Evolutionary conservation across 2,329 filamentous ascomycete genomes (phyloP).

Genomic region (Mycosphaerella sp.): DNA sequence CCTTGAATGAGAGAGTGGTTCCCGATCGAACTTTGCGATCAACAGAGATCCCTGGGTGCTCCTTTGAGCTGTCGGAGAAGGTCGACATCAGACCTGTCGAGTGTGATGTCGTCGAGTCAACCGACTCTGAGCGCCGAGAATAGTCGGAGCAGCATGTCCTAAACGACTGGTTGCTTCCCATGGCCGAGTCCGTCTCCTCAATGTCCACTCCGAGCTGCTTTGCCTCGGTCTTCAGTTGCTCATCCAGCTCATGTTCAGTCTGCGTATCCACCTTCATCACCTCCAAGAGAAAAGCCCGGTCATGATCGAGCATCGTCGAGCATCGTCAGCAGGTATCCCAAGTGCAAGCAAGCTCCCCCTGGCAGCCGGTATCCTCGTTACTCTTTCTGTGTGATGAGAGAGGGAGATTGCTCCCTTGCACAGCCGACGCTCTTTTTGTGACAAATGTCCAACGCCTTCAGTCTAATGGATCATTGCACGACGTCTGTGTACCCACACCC

Average conservation of each 20-base stretch:
- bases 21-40: constrained; percentile 16
- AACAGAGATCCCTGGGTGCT: constrained; percentile 14
- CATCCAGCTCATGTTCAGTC: constrained; percentile 29
- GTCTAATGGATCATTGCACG: not conserved
- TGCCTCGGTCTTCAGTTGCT: constrained; percentile 24
- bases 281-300: constrained; percentile 26
- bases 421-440: not conserved
- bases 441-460: not conserved
- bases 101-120: constrained; percentile 30
- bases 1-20: constrained; percentile 30
- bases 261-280: constrained; percentile 29
- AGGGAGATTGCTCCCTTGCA: not conserved
- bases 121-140: constrained; percentile 28
- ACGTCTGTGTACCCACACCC: constrained; percentile 6
- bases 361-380: not conserved
- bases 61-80: constrained; percentile 30
- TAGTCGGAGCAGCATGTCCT: constrained; percentile 17
- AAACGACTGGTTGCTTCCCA: constrained; percentile 5
- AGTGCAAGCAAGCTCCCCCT: not conserved
- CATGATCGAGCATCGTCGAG: constrained; percentile 17
- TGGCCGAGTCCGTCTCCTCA: constrained; percentile 11
- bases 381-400: constrained; percentile 1
- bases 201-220: constrained; percentile 25
- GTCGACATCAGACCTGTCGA: constrained; percentile 33
- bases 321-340: constrained; percentile 1